phyloP scores from a whole-genome alignment of 2,329 filamentous ascomycete species.

The Sodiomyces alkalinus region DNA sequence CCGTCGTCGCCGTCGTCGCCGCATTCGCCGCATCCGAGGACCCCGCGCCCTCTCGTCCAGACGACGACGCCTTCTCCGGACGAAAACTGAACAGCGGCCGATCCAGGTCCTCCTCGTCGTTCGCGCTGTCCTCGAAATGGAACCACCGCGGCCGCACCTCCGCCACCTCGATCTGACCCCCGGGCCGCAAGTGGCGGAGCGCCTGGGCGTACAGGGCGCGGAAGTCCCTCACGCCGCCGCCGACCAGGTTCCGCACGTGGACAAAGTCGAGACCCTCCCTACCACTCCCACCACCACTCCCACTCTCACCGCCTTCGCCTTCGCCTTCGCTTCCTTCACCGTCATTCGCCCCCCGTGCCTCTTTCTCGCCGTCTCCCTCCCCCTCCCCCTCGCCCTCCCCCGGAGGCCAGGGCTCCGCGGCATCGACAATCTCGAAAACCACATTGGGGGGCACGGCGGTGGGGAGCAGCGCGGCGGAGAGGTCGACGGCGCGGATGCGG shows the following conservation, averaged over 20 bases:
- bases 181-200: constrained; percentile 24
- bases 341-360: too few relatives aligned
- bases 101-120: constrained; percentile 15
- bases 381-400: too few relatives aligned
- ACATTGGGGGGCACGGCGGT: constrained; percentile 40
- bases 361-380: too few relatives aligned
- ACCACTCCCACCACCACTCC: too few relatives aligned
- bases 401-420: constrained; percentile 28
- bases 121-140: constrained; percentile 20
- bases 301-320: neutral
- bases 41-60: neutral
- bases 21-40: neutral
- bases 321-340: too few relatives aligned
- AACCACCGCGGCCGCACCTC: constrained; percentile 24
- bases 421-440: constrained; percentile 42
- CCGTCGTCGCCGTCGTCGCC: constrained; percentile 7
- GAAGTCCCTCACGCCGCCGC: constrained; percentile 29
- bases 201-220: constrained; percentile 18
- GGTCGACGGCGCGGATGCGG: constrained; percentile 23
- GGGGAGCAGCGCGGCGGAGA: constrained; percentile 23
- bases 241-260: constrained; percentile 26
- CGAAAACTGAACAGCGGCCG: too few relatives aligned
- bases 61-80: too few relatives aligned
- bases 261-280: constrained; percentile 24
- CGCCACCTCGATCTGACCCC: constrained; percentile 28